Base-by-base conservation (phyloP, 75 land plant genomes). In the Pinus albicaulis region DNA sequence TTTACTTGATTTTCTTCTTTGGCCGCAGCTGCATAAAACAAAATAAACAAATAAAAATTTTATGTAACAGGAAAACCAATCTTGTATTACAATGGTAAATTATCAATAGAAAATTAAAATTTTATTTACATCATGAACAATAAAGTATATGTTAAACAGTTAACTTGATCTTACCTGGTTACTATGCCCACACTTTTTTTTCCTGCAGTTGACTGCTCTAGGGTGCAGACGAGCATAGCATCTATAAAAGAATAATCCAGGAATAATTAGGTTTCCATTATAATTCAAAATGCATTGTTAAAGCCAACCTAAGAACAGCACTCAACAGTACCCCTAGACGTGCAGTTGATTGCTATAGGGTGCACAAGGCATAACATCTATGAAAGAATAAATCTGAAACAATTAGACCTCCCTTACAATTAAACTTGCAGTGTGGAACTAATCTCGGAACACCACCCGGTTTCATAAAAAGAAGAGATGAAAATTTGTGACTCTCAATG, bases 141-240 rank as follows among this genome's bases (percentile, higher is more conserved):
- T 14, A 31, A 63, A 63, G 31, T 63, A 28, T 3, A 62, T 25
- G 4, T n/a, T 4, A 25, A 25, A 4, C 13, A 25, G 31, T 26
- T 63, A 2, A 24, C 26, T 28, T 63, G 36, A 31, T 63, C 66
- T 63, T 24, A 88, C 90, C 90, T 88, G 88, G 71, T 89, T 89
- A 77, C 85, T 85, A 73, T 89, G 91, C 24, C 91, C 86, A 76
- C 92, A 90, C 44, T 86, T 91, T 82, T 91, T 91, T 82, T 91
- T 91, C 75, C 93, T 64, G 75, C 93, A 91, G 77, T 91, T 91
- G 19, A 89, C 91, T 61, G 93, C 93, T 26, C 93, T 79, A 1
- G 91, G 89, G 72, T 91, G 93, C 44, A 89, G 76, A 55, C 93
- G 90, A 26, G 91, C 93, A 78, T 91, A 91, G 70, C 93, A 91